Evolutionary conservation across 306 rosid genomes (phyloP).

Genomic region (Quercus ilex): DNA sequence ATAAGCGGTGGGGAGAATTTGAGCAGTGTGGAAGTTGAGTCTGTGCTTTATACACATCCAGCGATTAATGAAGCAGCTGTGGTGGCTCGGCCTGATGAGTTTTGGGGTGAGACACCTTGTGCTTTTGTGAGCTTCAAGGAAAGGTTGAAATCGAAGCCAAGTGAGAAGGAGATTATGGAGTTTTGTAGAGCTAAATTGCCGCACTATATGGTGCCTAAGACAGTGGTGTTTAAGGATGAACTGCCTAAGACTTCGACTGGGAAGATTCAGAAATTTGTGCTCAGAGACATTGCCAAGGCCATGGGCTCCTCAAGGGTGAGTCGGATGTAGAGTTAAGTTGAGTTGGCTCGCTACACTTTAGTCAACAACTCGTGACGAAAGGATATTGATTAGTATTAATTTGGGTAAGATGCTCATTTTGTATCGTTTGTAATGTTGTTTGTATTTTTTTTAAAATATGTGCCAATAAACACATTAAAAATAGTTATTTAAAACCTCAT

Average conservation of each 20-base stretch:
- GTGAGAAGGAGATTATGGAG: conserved; percentile 50
- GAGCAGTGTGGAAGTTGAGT: conserved; percentile 73
- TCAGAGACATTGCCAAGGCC: conserved; percentile 40
- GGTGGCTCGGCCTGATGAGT: conserved; percentile 57
- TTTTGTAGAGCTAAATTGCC: conserved; percentile 54
- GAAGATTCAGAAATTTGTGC: conserved; percentile 54
- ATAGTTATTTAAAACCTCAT: too few species aligned
- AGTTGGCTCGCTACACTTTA: background rate
- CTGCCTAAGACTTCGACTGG: conserved; percentile 62
- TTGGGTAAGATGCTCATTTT: too few species aligned
- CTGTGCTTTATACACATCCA: conserved; percentile 41
- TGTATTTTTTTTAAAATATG: too few species aligned
- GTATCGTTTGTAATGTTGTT: too few species aligned
- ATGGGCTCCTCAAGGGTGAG: conserved; percentile 27
- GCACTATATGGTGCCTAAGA: conserved; percentile 69
- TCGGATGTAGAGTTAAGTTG: background rate
- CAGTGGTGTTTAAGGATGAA: conserved; percentile 60
- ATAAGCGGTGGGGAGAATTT: conserved; percentile 68
- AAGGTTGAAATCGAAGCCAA: conserved; percentile 19
- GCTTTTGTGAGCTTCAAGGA: conserved; percentile 49
- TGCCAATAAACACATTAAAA: too few species aligned
- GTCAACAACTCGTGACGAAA: too few species aligned
- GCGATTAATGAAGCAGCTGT: conserved; percentile 59
- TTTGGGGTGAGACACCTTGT: conserved; percentile 77
- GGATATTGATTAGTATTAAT: too few species aligned